Evolutionary conservation across 1,284 basidiomycete genomes (phyloP).

Genomic region (Ustilago nuda): DNA sequence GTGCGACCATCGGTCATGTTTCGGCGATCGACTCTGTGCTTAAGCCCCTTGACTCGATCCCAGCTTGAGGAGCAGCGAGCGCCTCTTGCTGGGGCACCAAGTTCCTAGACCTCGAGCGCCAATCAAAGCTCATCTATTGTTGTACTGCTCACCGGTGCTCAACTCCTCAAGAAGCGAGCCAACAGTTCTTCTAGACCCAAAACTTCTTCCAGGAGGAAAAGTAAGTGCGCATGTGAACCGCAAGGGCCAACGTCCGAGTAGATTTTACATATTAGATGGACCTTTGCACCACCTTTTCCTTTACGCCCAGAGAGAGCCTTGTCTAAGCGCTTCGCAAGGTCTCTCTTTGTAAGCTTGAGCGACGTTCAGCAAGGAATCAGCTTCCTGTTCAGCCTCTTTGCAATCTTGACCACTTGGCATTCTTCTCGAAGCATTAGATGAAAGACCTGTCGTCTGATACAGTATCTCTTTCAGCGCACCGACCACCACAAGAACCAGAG

Average conservation of each 20-base stretch:
- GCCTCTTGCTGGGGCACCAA: neutral
- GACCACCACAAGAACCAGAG: neutral
- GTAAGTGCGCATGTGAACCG: neutral
- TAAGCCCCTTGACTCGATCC: neutral
- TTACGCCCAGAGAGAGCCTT: neutral
- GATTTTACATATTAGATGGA: constrained; percentile 3
- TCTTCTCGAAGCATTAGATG: neutral
- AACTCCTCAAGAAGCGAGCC: neutral
- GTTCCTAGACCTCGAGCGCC: neutral
- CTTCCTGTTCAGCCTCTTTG: neutral
- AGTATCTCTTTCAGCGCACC: neutral
- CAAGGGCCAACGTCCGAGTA: neutral
- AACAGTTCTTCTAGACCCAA: neutral
- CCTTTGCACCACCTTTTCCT: neutral
- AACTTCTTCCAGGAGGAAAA: neutral
- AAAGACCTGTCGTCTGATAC: neutral
- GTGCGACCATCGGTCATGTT: constrained; percentile 3
- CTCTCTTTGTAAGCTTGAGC: neutral
- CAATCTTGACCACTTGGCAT: neutral
- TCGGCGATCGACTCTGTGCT: constrained; percentile 4
- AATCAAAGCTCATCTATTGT: neutral
- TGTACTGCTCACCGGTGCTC: neutral
- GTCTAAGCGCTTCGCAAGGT: constrained; percentile 13
- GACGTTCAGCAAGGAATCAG: neutral
- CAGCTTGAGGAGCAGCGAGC: neutral